These are phyloP conservation scores for Plasmodium gallinaceum DNA, from an alignment of 169 alveolate genomes.

Conservation along the genomic window DNA sequence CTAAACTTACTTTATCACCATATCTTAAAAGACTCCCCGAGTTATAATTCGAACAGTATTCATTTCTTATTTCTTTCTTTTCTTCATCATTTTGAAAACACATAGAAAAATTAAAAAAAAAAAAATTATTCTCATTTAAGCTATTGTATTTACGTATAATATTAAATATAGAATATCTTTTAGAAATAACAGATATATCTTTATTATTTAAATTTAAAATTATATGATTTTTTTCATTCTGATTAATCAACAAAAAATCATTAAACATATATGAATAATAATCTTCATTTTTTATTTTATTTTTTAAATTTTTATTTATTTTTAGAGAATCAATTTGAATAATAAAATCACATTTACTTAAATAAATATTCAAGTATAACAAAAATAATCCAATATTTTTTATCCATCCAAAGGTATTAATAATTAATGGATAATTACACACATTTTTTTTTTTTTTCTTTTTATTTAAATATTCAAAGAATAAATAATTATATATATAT, in stretches of 20 bases:
- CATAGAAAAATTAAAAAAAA: constrained; percentile 45
- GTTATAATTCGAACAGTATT: not conserved
- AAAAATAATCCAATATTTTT: constrained; percentile 49
- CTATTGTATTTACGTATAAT: constrained; percentile 40
- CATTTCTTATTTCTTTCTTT: not conserved
- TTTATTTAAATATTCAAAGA: constrained; percentile 25
- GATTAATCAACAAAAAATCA: constrained; percentile 35
- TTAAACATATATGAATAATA: constrained; percentile 45
- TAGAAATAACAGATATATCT: constrained; percentile 30
- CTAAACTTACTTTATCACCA: not conserved
- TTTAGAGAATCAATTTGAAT: constrained; percentile 67
- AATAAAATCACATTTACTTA: constrained; percentile 44
- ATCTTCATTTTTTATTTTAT: constrained; percentile 8
- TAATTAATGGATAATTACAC: constrained; percentile 29
- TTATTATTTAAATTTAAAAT: constrained; percentile 57
- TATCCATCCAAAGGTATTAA: constrained; percentile 72
- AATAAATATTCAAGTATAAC: constrained; percentile 40
- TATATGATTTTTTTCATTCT: constrained; percentile 5
- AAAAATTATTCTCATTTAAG: constrained; percentile 40
- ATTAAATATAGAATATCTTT: constrained; percentile 41
- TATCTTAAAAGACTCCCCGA: not conserved
- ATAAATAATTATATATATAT: constrained; percentile 27
- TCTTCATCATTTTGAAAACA: constrained; percentile 28
- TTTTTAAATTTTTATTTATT: constrained; percentile 18
- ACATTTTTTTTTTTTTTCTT: not conserved